These are phyloP conservation scores for Leucoagaricus sp. DNA, from an alignment of 1,284 basidiomycete species.

Conservation along the genomic window DNA sequence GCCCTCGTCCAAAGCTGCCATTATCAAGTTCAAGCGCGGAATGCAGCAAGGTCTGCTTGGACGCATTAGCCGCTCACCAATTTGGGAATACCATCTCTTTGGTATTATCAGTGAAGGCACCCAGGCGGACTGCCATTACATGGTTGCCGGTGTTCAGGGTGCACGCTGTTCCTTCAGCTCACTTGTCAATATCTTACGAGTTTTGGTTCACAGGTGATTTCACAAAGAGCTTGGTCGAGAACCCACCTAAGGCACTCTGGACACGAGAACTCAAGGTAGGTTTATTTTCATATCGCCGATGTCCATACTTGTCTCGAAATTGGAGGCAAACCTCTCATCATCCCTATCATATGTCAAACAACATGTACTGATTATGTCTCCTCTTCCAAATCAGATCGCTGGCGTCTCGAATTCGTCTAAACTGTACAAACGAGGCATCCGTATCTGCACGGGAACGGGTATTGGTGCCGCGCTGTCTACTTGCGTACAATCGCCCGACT, in stretches of 20 bases:
- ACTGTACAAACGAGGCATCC: constrained; percentile 72
- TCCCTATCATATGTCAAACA: background rate
- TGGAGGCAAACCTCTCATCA: too few relatives aligned
- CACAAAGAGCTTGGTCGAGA: constrained; percentile 65
- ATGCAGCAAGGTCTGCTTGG: constrained; percentile 72
- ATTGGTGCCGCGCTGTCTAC: constrained; percentile 76
- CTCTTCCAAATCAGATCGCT: constrained; percentile 50
- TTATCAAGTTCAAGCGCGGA: constrained; percentile 64
- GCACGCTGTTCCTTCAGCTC: background rate
- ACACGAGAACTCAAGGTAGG: constrained; percentile 71
- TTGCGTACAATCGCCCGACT: constrained; percentile 66
- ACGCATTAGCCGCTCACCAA: constrained; percentile 58
- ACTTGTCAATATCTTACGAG: background rate
- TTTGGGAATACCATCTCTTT: constrained; percentile 70
- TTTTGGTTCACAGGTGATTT: constrained; percentile 56
- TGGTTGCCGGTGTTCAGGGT: constrained; percentile 79
- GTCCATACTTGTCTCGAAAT: too few relatives aligned
- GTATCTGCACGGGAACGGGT: constrained; percentile 78
- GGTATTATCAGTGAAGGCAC: constrained; percentile 71
- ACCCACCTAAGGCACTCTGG: constrained; percentile 70
- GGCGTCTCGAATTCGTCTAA: constrained; percentile 78
- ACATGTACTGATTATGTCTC: background rate
- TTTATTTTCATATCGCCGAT: background rate
- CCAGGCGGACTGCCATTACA: constrained; percentile 71
- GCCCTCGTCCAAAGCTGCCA: constrained; percentile 66